A percentile compares a stretch with the other conserved stretches of the same genome.
phyloP scores from a whole-genome alignment of 306 rosid species.

The Senna siamea region DNA sequence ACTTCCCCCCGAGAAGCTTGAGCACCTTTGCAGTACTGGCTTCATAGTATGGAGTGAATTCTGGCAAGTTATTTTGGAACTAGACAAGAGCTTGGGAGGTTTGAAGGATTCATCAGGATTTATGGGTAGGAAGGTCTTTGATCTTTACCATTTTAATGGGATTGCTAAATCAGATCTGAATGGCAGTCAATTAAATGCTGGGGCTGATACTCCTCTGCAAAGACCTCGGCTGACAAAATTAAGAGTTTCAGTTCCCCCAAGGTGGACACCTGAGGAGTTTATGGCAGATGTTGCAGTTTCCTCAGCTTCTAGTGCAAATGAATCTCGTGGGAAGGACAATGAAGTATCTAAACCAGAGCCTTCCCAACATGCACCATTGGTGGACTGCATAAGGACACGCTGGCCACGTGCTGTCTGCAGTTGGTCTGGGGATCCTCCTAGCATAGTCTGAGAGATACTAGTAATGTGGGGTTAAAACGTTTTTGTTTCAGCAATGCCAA shows the following conservation, averaged over 20 bases:
- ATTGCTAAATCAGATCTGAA: constrained; percentile 94
- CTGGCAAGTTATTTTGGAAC: constrained; percentile 94
- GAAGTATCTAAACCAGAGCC: constrained; percentile 82
- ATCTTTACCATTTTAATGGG: constrained; percentile 92
- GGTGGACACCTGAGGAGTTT: constrained; percentile 98
- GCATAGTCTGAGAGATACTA: constrained; percentile 69
- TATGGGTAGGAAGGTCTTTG: constrained; percentile 96
- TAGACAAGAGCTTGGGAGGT: constrained; percentile 88
- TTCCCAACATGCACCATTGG: constrained; percentile 91
- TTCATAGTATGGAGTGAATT: constrained; percentile 97
- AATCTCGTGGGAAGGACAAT: constrained; percentile 55
- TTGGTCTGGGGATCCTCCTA: constrained; percentile 94
- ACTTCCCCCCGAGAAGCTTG: constrained; percentile 75
- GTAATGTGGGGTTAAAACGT: neutral
- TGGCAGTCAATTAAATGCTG: constrained; percentile 63
- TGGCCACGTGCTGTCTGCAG: constrained; percentile 89
- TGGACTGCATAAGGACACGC: constrained; percentile 92
- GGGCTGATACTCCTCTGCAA: constrained; percentile 82
- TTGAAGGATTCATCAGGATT: constrained; percentile 90
- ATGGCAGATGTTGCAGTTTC: constrained; percentile 81
- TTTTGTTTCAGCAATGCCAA: constrained; percentile 29
- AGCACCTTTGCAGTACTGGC: constrained; percentile 76
- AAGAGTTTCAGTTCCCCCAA: constrained; percentile 93
- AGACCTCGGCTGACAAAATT: constrained; percentile 89
- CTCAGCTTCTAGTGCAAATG: constrained; percentile 58